These are phyloP conservation scores for Geosmithia flava DNA, from an alignment of 2,329 filamentous ascomycete genomes.

Conservation along the genomic window DNA sequence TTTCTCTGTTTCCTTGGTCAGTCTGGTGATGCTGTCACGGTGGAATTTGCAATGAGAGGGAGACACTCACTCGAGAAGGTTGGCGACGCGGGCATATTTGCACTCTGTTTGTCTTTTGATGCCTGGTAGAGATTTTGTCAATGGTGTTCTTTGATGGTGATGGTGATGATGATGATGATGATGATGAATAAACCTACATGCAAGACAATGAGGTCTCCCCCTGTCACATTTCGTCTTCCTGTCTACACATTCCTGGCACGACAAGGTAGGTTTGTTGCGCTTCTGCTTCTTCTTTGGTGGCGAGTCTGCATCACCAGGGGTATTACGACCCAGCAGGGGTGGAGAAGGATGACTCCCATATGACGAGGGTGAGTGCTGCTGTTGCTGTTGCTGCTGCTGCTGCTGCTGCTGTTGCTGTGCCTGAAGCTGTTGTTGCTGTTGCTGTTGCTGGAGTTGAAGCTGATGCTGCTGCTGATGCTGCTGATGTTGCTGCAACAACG, in stretches of 20 bases:
- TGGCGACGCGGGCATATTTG: conserved; percentile 64
- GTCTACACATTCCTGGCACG: conserved; percentile 70
- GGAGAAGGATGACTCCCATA: not conserved
- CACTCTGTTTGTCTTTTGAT: conserved; percentile 68
- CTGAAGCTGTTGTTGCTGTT: not conserved
- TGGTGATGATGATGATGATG: not conserved
- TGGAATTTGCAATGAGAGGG: not conserved
- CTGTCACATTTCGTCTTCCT: conserved; percentile 78
- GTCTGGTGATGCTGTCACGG: not conserved
- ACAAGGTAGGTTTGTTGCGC: conserved; percentile 72
- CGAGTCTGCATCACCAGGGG: conserved; percentile 12
- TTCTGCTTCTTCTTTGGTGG: conserved; percentile 62
- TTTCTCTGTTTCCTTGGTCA: conserved; percentile 32
- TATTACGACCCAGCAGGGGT: not conserved
- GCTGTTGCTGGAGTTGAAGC: not conserved
- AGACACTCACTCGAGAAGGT: conserved; percentile 55
- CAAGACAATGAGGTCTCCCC: conserved; percentile 55
- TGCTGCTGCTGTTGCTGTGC: not conserved
- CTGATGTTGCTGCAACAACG: not conserved
- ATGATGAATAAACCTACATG: conserved; percentile 32
- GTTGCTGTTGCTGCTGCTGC: conserved; percentile 4
- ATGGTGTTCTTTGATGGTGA: not conserved
- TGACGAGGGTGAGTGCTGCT: conserved; percentile 9
- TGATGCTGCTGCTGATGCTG: not conserved
- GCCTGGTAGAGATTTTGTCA: conserved; percentile 30